phyloP scores from a whole-genome alignment of 202 grass and related monocot genomes.

The Elaeis oleifera region DNA sequence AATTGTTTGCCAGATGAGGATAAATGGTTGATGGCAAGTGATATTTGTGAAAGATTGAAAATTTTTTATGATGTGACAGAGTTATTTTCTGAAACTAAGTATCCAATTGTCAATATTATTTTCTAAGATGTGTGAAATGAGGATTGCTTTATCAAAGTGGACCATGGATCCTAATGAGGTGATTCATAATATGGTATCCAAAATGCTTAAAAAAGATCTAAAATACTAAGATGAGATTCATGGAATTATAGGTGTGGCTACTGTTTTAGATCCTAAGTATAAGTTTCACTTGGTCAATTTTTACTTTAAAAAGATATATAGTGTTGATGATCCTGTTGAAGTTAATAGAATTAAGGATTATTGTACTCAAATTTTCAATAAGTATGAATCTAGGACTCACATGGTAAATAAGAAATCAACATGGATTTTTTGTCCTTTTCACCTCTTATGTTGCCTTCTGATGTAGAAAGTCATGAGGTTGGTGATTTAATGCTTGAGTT shows the following conservation, averaged over 20 bases:
- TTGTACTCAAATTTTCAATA: too few relatives aligned
- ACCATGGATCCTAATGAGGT: background rate
- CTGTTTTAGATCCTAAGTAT: slow-evolving; percentile 16
- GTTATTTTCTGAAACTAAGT: background rate
- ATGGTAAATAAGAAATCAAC: too few relatives aligned
- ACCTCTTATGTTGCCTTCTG: too few relatives aligned
- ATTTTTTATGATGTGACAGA: background rate
- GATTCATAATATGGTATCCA: slow-evolving; percentile 1
- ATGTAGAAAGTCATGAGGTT: too few relatives aligned
- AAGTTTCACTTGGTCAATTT: slow-evolving; percentile 8
- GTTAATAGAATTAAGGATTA: too few relatives aligned
- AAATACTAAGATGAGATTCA: slow-evolving; percentile 15
- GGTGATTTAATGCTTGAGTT: too few relatives aligned
- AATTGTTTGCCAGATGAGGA: background rate
- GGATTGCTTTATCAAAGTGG: background rate
- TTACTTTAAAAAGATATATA: slow-evolving; percentile 4
- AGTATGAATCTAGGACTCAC: too few relatives aligned
- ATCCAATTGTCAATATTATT: slow-evolving; percentile 8
- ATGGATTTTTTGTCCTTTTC: too few relatives aligned
- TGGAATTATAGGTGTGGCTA: slow-evolving; percentile 10
- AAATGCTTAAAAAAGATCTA: slow-evolving; percentile 5
- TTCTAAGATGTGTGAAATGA: slow-evolving; percentile 8
- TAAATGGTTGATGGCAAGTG: background rate
- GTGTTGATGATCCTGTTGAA: too few relatives aligned
- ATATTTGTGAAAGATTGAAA: background rate